Evolutionary conservation across 2,329 filamentous ascomycete genomes (phyloP).

Genomic region (Fusarium begoniae): DNA sequence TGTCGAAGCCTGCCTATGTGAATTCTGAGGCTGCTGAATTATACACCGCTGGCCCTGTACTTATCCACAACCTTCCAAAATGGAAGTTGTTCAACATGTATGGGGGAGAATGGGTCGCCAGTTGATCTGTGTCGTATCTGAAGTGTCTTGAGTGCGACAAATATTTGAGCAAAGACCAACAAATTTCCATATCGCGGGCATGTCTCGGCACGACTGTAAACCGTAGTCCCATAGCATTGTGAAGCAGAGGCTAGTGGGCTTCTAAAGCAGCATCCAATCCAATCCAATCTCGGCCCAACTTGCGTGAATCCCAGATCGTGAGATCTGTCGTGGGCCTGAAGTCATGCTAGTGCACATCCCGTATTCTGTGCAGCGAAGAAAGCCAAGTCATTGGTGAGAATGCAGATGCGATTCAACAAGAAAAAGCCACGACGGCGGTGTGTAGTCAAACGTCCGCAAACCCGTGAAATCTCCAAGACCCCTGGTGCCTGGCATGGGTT

Average conservation of each 20-base stretch:
- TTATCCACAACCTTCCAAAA: constrained; percentile 23
- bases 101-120: constrained; percentile 13
- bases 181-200: constrained; percentile 13
- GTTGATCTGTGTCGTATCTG: constrained; percentile 5
- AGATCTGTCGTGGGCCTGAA: constrained; percentile 33
- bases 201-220: constrained; percentile 34
- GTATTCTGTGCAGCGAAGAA: constrained; percentile 27
- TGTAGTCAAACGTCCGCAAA: constrained; percentile 23
- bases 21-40: not conserved
- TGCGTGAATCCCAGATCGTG: constrained; percentile 35
- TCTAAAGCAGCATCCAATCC: constrained; percentile 9
- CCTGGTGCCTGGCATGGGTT: constrained; percentile 15
- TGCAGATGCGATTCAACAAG: not conserved
- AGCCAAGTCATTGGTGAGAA: constrained; percentile 24
- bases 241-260: constrained; percentile 15
- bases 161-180: constrained; percentile 6
- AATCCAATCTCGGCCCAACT: constrained; percentile 31
- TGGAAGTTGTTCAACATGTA: constrained; percentile 21
- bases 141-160: not conserved
- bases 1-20: not conserved
- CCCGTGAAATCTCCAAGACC: constrained; percentile 23
- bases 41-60: constrained; percentile 6
- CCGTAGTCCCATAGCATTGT: constrained; percentile 7
- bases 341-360: constrained; percentile 28
- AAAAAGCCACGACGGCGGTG: constrained; percentile 33